Percentiles rank a stretch among this genome's conserved stretches.
phyloP scores from a whole-genome alignment of 23 red algal genomes.

The Cyanidiococcus yangmingshanensis region DNA sequence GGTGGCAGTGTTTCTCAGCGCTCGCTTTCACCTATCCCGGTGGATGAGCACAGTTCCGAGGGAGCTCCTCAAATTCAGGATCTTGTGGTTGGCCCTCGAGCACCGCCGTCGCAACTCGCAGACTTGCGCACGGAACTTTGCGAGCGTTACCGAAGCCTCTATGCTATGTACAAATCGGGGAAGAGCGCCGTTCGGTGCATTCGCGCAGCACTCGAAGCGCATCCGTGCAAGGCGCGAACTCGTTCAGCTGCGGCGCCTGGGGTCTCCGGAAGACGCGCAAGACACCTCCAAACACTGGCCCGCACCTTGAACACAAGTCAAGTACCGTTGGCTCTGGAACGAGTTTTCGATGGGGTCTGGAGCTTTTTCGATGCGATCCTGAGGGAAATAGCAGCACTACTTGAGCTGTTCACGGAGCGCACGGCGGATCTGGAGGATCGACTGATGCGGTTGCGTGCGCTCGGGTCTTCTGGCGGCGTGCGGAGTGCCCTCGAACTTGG shows the following conservation, averaged over 20 bases:
- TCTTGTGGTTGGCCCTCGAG: not conserved
- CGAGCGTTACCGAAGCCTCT: not conserved
- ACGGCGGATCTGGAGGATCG: not conserved
- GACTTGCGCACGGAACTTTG: not conserved
- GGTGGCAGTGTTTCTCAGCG: not conserved
- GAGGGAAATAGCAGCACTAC: not conserved
- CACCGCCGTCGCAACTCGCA: constrained; percentile 1
- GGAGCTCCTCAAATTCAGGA: not conserved
- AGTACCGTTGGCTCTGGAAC: not conserved
- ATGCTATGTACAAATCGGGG: constrained; percentile 12
- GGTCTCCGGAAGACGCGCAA: not conserved
- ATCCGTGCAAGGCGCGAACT: not conserved
- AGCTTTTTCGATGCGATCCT: not conserved
- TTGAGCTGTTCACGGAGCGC: not conserved
- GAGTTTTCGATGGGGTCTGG: not conserved
- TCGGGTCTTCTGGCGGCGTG: not conserved
- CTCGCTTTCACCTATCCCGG: constrained; percentile 2
- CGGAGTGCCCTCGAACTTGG: not conserved
- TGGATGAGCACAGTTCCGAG: not conserved
- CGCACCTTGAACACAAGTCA: not conserved
- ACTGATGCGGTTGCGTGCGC: not conserved
- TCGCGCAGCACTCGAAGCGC: not conserved
- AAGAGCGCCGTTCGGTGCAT: not conserved
- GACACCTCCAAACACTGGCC: not conserved
- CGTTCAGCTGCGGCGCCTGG: not conserved